Base-by-base conservation (phyloP, 192 early-diverging fungal species). In the Endogone sp. region DNA sequence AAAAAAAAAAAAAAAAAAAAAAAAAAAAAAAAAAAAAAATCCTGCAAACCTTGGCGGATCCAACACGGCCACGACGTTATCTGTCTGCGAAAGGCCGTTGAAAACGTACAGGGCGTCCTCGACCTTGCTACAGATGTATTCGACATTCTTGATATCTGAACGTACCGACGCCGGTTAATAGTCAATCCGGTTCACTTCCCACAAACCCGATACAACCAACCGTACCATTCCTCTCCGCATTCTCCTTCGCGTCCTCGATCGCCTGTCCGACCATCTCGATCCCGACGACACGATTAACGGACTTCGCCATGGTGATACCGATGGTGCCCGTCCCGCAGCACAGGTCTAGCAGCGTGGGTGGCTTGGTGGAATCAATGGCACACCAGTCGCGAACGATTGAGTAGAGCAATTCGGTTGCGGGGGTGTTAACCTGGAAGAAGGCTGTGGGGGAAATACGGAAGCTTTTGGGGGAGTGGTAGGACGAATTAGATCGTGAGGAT, bases 311-410 rank as follows among this genome's bases (percentile, higher is more conserved):
- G 10, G 85, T 84, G 55, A 94, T 81, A 25, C 92, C 92, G 66
- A 94, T 94, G 13, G 92, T 94, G 27, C 92, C 92, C 21, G 91
- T 94, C 13, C 92, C 92, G 80, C 92, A 94, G 74, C 92, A 94
- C 24, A 94, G 71, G 74, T 94, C 91, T 25, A 93, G 74, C 13
- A 88, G 68, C 22, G 88, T 77, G 4, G 85, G 68, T 10, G 71
- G 71, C 31, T 75, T 74, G 6, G 26, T 65, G 6, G 66, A 25
- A 37, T 71, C 65, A 44, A 74, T 61, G 29, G 65, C 68, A 44
- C 71, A 74, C 70, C 72, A 76, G 26, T 78, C 74, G 24, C 69
- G 64, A 65, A 72, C 74, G 57, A 74, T 68, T 56, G 74, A 58
- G 73, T 93, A 94, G 44, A 94, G 73, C 3, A 84, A 30, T 66